Conservation (phyloP, 257 asterid genomes). For the Nicotiana otophora region DNA sequence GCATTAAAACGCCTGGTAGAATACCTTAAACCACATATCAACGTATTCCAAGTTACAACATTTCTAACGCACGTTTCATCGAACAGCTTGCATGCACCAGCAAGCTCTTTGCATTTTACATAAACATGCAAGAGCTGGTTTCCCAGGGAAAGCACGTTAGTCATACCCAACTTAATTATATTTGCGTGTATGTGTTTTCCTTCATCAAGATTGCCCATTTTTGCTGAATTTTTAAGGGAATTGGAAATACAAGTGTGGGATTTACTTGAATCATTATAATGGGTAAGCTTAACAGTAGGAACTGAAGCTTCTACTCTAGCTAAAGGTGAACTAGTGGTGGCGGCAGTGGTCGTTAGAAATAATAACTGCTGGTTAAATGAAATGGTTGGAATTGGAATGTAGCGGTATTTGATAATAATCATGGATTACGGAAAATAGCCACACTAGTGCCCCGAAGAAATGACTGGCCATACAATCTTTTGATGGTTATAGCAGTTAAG, state of each 20-base stretch:
- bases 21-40: constrained; percentile 15
- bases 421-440: too few species aligned
- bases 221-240: constrained; percentile 17
- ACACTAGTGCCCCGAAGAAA: too few species aligned
- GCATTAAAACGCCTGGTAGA: background rate
- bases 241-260: background rate
- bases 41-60: constrained; percentile 19
- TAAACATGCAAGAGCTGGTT: constrained; percentile 19
- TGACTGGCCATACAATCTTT: too few species aligned
- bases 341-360: background rate
- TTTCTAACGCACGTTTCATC: constrained; percentile 21
- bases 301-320: background rate
- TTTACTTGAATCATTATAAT: background rate
- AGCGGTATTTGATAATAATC: constrained; percentile 3
- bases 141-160: constrained; percentile 12
- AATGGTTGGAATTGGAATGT: background rate
- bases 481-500: too few species aligned
- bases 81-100: constrained; percentile 16
- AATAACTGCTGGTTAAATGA: background rate
- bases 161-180: constrained; percentile 15
- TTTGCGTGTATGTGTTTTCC: constrained; percentile 18
- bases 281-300: background rate
- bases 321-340: background rate
- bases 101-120: background rate
- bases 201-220: constrained; percentile 9